Evolutionary conservation across 2,329 filamentous ascomycete genomes (phyloP).

Genomic region (Phialophora chinensis): DNA sequence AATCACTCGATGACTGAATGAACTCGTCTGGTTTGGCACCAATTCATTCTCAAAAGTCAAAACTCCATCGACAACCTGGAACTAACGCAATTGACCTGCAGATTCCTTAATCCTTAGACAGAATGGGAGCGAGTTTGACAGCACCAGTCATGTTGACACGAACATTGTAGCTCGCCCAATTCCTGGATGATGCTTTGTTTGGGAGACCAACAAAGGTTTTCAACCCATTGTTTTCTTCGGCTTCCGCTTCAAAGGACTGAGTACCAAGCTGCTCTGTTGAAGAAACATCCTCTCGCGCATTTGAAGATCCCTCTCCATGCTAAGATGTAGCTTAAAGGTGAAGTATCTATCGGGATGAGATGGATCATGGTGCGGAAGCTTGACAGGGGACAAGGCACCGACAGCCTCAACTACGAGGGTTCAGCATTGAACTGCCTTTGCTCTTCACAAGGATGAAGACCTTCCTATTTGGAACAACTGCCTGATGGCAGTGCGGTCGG

Average conservation of each 20-base stretch:
- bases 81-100: background rate
- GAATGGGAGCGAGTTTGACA: background rate
- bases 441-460: background rate
- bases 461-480: background rate
- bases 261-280: background rate
- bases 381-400: background rate
- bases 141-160: background rate
- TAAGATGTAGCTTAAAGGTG: background rate
- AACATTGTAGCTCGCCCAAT: background rate
- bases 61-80: background rate
- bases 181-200: background rate
- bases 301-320: background rate
- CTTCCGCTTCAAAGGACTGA: background rate
- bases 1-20: background rate
- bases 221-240: background rate
- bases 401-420: background rate
- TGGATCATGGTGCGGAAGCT: background rate
- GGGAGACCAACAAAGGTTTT: background rate
- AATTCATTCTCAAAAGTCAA: background rate
- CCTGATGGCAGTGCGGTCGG: background rate
- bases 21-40: background rate
- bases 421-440: background rate
- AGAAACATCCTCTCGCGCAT: background rate
- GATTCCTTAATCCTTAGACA: background rate
- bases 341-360: background rate